Evolutionary conservation across 208 protist species (phyloP), one percentile per base, ranked within the genome.

Genomic region (Trypanosoma avium): DNA sequence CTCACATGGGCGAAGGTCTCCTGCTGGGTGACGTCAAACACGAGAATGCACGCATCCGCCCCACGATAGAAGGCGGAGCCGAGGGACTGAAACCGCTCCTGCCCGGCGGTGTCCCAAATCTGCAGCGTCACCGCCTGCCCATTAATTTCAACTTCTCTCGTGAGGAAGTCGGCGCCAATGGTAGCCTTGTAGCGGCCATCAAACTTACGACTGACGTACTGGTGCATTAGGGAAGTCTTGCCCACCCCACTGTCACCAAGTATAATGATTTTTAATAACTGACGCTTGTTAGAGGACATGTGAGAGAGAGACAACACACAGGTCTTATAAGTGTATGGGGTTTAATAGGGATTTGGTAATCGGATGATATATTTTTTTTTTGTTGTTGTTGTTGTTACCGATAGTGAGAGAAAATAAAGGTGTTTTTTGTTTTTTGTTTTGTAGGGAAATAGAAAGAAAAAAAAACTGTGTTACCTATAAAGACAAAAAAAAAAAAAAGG

Each of bases 151-250:
- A 99, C 73, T 48, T 99, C 97, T 70, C 98, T 99, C 0, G 97
- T 98, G 29, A 99, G 87, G 76, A 99, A 99, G 76, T 99, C 99
- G 17, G 98, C 99, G 22, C 99, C 98, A 74, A 99, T 99, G 45
- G 99, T 99, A 17, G 98, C 98, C 86, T 99, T 99, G 80, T 99
- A 99, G 67, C 98, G 93, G 64, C 79, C 96, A 64, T 95, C 86
- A 66, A 97, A 97, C 56, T 85, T 93, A 56, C 90, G 81, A 72
- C 84, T 92, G 6, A 96, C 88, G 61, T 91, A 97, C 55, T 92
- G 93, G 70, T 95, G 77, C 90, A 97, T 94, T 5, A 97, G 65
- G 19, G 88, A 93, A 7, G 91, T 97, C 71, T 97, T 97, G 22
- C 93, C 93, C 8, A 95, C 90, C 19, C 93, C 93, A 50, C 87